Percentiles rank a stretch among this genome's conserved stretches.
These are phyloP conservation scores for Diaporthe sp. DNA, from an alignment of 2,329 filamentous ascomycete species.

Conservation along the genomic window DNA sequence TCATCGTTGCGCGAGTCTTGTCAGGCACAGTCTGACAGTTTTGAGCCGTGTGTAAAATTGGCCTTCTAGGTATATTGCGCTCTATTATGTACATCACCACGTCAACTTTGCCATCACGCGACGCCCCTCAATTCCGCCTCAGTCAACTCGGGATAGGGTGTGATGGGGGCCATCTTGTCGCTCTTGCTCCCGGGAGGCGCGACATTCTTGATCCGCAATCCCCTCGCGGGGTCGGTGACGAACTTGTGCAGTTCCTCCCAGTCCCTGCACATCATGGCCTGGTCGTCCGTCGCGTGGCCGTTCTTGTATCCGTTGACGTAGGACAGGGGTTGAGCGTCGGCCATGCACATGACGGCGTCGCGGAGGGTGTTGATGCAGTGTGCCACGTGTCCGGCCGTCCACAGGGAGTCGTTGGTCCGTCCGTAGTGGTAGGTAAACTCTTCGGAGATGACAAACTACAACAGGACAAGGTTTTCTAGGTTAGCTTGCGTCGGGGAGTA, in stretches of 20 bases:
- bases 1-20: not conserved
- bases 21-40: not conserved
- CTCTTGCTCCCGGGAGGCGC: slow-evolving; percentile 4
- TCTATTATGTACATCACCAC: not conserved
- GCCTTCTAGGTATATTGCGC: not conserved
- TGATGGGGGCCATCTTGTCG: slow-evolving; percentile 9
- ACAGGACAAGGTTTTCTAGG: not conserved
- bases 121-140: not conserved
- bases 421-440: slow-evolving; percentile 19
- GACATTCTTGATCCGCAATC: slow-evolving; percentile 11
- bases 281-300: slow-evolving; percentile 10
- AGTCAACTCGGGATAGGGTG: slow-evolving; percentile 4
- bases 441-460: slow-evolving; percentile 23
- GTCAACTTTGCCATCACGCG: not conserved
- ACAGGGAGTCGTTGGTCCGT: slow-evolving; percentile 3
- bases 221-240: not conserved
- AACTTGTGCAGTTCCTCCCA: slow-evolving; percentile 19
- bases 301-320: slow-evolving; percentile 13
- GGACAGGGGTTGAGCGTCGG: slow-evolving; percentile 5
- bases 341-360: slow-evolving; percentile 19
- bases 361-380: slow-evolving; percentile 28
- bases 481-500: not conserved
- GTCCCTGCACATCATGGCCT: slow-evolving; percentile 27
- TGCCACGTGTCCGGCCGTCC: slow-evolving; percentile 17
- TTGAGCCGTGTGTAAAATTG: not conserved